A percentile compares a stretch with the other conserved stretches of the same genome.
Conservation (phyloP, 2,329 filamentous ascomycete genomes). For the Fusarium siculi region DNA sequence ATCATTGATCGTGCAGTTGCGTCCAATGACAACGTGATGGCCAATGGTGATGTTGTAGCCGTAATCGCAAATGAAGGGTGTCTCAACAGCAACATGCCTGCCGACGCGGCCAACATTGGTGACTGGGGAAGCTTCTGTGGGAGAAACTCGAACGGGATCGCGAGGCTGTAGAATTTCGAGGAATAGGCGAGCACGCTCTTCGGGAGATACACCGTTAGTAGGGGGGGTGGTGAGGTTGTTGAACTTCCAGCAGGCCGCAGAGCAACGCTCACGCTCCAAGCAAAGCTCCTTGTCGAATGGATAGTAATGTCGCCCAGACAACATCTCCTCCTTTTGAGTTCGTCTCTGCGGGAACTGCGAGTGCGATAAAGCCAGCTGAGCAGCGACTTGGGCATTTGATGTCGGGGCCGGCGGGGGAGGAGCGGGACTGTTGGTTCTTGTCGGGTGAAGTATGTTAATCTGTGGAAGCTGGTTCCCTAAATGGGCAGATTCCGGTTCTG, state of each 20-base stretch:
- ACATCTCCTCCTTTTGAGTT: conserved; percentile 91
- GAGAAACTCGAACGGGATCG: conserved; percentile 66
- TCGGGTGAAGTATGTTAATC: conserved; percentile 65
- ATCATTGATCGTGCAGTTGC: conserved; percentile 87
- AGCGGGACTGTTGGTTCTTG: conserved; percentile 60
- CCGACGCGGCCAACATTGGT: conserved; percentile 73
- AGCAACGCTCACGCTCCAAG: conserved; percentile 86
- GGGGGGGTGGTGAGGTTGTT: conserved; percentile 82
- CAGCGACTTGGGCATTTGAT: conserved; percentile 64
- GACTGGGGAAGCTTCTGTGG: conserved; percentile 61
- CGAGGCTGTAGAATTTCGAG: conserved; percentile 75
- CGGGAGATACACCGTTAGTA: conserved; percentile 73
- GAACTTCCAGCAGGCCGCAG: conserved; percentile 82
- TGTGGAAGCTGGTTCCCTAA: conserved; percentile 65
- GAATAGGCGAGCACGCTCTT: conserved; percentile 77
- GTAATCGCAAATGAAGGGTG: conserved; percentile 92
- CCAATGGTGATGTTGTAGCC: conserved; percentile 94
- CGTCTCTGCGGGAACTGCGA: conserved; percentile 60
- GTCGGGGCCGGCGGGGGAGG: conserved; percentile 52
- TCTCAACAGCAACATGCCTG: conserved; percentile 81
- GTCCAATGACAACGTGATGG: conserved; percentile 83
- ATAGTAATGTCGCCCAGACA: conserved; percentile 80
- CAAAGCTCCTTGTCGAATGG: conserved; percentile 82
- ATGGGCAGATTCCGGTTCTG: conserved; percentile 65
- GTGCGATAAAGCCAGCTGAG: conserved; percentile 68